Conservation (phyloP, 2,329 filamentous ascomycete genomes). For the Cladosporium sp. region DNA sequence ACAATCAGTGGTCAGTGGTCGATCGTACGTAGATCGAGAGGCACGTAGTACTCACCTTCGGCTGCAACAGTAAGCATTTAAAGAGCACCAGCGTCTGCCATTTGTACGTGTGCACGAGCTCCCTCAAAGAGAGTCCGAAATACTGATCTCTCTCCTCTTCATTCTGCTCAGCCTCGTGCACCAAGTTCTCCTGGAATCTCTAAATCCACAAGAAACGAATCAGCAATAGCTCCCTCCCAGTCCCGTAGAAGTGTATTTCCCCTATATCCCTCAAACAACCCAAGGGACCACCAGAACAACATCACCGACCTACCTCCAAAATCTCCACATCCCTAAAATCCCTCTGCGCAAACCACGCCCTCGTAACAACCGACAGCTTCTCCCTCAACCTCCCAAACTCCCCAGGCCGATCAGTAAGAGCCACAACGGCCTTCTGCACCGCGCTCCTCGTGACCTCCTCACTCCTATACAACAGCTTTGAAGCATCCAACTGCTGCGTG, state of each 20-base stretch:
- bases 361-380: slow-evolving; percentile 82
- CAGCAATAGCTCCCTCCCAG: slow-evolving; percentile 14
- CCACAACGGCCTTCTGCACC: slow-evolving; percentile 95
- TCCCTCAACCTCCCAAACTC: slow-evolving; percentile 87
- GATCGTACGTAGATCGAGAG: slow-evolving; percentile 55
- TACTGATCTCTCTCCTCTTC: slow-evolving; percentile 79
- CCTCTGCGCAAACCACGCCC: slow-evolving; percentile 92
- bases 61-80: slow-evolving; percentile 89
- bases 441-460: slow-evolving; percentile 93
- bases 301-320: slow-evolving; percentile 49
- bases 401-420: slow-evolving; percentile 86
- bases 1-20: slow-evolving; percentile 36
- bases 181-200: slow-evolving; percentile 85
- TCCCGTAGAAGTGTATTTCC: too few relatives aligned
- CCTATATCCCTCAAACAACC: neutral
- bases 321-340: slow-evolving; percentile 93
- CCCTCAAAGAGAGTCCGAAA: slow-evolving; percentile 62
- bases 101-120: slow-evolving; percentile 90
- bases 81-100: slow-evolving; percentile 91
- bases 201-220: slow-evolving; percentile 32
- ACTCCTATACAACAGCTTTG: slow-evolving; percentile 69
- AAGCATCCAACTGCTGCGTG: slow-evolving; percentile 82
- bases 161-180: slow-evolving; percentile 52
- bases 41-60: slow-evolving; percentile 60
- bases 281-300: neutral